These are phyloP conservation scores for Viola odorata DNA, from an alignment of 345 rosid genomes.

Conservation along the genomic window DNA sequence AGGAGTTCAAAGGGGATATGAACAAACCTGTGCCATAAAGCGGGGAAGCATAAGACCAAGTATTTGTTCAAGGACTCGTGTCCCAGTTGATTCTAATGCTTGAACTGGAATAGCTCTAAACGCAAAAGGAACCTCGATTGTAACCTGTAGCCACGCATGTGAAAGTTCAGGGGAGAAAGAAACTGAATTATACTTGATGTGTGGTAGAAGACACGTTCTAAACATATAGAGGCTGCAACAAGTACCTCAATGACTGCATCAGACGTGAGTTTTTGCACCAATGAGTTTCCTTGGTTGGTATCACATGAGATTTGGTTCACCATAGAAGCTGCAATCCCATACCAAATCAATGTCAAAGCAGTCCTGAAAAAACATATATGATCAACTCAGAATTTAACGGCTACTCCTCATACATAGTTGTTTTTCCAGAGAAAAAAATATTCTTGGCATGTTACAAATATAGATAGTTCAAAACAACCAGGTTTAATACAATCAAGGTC, in stretches of 20 bases:
- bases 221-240: not conserved
- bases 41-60: constrained; percentile 85
- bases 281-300: constrained; percentile 31
- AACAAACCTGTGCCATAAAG: constrained; percentile 81
- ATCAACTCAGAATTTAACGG: constrained; percentile 14
- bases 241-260: constrained; percentile 85
- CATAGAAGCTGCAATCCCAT: constrained; percentile 84
- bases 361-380: constrained; percentile 18
- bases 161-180: too few relatives aligned
- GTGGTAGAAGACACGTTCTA: too few relatives aligned
- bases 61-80: constrained; percentile 74
- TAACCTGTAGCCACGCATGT: constrained; percentile 34
- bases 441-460: constrained; percentile 1
- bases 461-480: not conserved
- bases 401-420: not conserved
- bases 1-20: constrained; percentile 3
- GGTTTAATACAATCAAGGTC: not conserved
- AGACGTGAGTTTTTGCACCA: constrained; percentile 59
- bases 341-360: constrained; percentile 38
- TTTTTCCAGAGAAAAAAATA: not conserved
- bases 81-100: constrained; percentile 75
- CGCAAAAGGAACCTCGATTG: constrained; percentile 75
- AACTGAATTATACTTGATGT: too few relatives aligned
- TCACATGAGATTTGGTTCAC: constrained; percentile 72
- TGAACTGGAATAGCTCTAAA: constrained; percentile 62